Base-by-base conservation (phyloP, 2,329 filamentous ascomycete species). In the Exophiala oligosperma region DNA sequence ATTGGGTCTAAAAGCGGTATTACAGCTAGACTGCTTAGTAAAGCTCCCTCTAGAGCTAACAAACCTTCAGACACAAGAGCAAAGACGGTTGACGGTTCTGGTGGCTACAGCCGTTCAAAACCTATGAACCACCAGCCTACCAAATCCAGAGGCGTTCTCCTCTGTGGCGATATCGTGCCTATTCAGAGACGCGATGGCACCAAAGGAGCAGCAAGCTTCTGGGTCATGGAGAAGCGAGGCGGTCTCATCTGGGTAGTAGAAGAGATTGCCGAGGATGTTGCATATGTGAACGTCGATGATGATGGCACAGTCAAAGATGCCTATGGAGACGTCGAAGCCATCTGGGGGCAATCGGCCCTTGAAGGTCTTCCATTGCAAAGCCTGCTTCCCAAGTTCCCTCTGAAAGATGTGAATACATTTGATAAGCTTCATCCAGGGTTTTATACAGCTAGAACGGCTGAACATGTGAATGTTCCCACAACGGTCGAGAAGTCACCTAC, bases 171-270 rank as follows among this genome's bases (percentile, higher is more conserved):
- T 72, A 93, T 99, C n/a, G 91, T 99, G 17, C 94, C 94, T 0
- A 99, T 99, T 59, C 90, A 92, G 72, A 99, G 97, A 75, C 86
- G 94, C 60, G 96, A 99, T 68, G 94, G 94, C 3, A 84, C 88
- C 9, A 93, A 88, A 3, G 94, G 94, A 1, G 92, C 94, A 57
- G 94, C 94, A 38, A 97, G 92, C 74, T 78, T 99, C 40, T 99
- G 94, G 94, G 94, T 99, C 2, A 99, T 99, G 77, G 94, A 99
- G 74, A 99, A 99, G 74, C 85, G 88, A 49, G 87, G 91, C 52
- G 92, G 93, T 8, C 76, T 99, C 59, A 97, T 99, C 60, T 99
- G 94, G 94, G 94, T 99, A 7, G 77, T 99, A 1, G 94, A 99
- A 72, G 94, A 99, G 74, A 97, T 99, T 60, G 91, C 93, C 55